Conservation (phyloP, 371 early-diverging fungal genomes). For the Capillidium rhysosporum region DNA sequence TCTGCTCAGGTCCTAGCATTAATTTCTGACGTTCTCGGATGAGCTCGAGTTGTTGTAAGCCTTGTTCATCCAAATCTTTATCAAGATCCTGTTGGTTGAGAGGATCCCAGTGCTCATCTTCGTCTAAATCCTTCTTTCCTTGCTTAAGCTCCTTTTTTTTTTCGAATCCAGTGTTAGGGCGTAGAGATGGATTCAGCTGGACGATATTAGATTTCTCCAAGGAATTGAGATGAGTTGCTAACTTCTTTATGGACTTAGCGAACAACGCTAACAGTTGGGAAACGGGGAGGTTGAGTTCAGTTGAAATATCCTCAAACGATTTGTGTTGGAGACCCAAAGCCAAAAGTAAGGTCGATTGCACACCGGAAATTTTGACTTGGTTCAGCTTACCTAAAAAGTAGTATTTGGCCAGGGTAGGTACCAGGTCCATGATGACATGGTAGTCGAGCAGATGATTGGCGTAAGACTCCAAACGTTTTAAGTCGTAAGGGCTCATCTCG, state of each 20-base stretch:
- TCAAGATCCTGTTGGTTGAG: constrained; percentile 36
- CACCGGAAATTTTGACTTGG: constrained; percentile 52
- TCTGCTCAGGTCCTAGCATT: constrained; percentile 17
- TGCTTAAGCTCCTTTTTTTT: neutral
- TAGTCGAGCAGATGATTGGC: constrained; percentile 87
- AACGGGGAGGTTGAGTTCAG: constrained; percentile 61
- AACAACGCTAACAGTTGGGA: constrained; percentile 84
- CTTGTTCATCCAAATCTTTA: constrained; percentile 66
- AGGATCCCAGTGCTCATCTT: constrained; percentile 78
- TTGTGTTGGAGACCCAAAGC: constrained; percentile 86
- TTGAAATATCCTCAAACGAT: constrained; percentile 62
- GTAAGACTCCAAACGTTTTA: constrained; percentile 89
- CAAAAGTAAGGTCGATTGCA: constrained; percentile 67
- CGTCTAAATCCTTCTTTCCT: constrained; percentile 18
- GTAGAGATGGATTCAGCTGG: constrained; percentile 8
- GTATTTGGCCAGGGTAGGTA: constrained; percentile 58
- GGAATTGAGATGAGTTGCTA: constrained; percentile 36
- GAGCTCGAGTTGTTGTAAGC: constrained; percentile 34
- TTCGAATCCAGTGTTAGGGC: constrained; percentile 5
- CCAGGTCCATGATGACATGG: constrained; percentile 84
- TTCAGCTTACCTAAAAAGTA: constrained; percentile 50
- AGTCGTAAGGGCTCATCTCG: constrained; percentile 63
- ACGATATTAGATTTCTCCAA: constrained; percentile 21
- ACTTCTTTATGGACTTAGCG: constrained; percentile 68
- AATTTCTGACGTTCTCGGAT: constrained; percentile 57